Evolutionary conservation across 2,329 filamentous ascomycete species (phyloP), one percentile per base, ranked within the genome.

Genomic region (Arthrobotrys iridis): DNA sequence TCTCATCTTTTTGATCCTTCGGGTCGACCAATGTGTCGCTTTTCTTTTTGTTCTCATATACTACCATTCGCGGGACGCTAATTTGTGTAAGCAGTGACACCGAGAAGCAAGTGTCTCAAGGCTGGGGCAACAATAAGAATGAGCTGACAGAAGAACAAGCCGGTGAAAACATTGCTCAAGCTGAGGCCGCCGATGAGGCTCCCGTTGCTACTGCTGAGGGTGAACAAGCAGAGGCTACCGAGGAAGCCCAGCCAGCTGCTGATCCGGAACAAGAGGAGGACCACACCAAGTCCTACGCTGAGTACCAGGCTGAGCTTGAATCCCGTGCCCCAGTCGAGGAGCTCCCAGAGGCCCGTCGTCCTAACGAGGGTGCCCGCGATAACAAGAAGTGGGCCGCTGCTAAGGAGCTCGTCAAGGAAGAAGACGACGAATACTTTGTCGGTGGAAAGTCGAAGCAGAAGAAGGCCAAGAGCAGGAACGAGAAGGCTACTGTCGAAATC

Each of bases 331-430:
- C 77, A 13, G 65, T 76, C 26, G 58, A 63, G 40, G 88, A 87
- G 80, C 83, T 85, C 79, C 87, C 90, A 80, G 88, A 92, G 81
- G 87, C 93, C 82, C 94, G 95, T 85, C 89, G 93, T 86, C 86
- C 94, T 84, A 97, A 98, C 87, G 93, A 97, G 86, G 93, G 93
- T 81, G 88, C 86, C 86, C 92, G 93, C 86, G 82, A 85, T 81
- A 89, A 93, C 87, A 94, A 95, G 88, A 95, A 97, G 88, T 97
- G 93, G 92, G 91, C 91, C 81, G 86, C 87, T 81, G 93, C 93
- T 82, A 96, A 93, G 86, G 82, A 87, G 72, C 85, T 91, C 68
- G 82, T 84, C 82, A 90, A 90, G 83, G 85, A 88, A 13, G 83
- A 84, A 18, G 87, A 88, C 10, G 87, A 88, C 64, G 89, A 93